phyloP scores from a whole-genome alignment of 2,329 filamentous ascomycete genomes.

The Ophiostoma australiae region DNA sequence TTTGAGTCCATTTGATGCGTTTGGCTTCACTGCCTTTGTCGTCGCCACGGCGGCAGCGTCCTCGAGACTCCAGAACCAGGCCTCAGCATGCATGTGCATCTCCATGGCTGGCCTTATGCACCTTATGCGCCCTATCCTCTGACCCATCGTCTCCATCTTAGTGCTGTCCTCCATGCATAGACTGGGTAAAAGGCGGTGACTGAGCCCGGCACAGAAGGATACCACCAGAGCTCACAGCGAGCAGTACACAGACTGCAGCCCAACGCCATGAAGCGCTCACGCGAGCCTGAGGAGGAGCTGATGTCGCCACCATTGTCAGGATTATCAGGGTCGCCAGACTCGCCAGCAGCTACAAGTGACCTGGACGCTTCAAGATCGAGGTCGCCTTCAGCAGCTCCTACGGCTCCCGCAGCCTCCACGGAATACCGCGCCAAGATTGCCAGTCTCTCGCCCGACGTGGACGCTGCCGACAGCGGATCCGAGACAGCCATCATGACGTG shows the following conservation, averaged over 20 bases:
- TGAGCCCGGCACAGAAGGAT: background rate
- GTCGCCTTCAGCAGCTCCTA: background rate
- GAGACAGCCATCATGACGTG: conserved; percentile 61
- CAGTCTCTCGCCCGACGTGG: conserved; percentile 50
- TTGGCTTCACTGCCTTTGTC: background rate
- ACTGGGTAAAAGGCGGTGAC: conserved; percentile 24
- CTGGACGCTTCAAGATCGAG: background rate
- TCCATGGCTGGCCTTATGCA: background rate
- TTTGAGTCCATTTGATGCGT: background rate
- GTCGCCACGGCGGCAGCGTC: background rate
- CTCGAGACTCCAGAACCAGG: background rate
- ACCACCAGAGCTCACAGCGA: background rate
- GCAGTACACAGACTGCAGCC: background rate
- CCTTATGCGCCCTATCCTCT: background rate
- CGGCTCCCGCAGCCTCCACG: conserved; percentile 20
- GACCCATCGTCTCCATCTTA: background rate
- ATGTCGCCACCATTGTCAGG: conserved; percentile 29
- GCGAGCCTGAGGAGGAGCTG: conserved; percentile 48
- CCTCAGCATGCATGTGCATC: conserved; percentile 3
- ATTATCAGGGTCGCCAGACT: background rate
- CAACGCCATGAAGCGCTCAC: conserved; percentile 55
- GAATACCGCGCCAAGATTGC: conserved; percentile 47
- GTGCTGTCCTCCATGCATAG: background rate
- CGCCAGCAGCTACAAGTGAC: background rate
- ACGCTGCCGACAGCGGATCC: conserved; percentile 31